A percentile compares a stretch with the other conserved stretches of the same genome.
These are phyloP conservation scores for Eragrostis curvula DNA, from an alignment of 176 grass and related monocot genomes.

Conservation along the genomic window DNA sequence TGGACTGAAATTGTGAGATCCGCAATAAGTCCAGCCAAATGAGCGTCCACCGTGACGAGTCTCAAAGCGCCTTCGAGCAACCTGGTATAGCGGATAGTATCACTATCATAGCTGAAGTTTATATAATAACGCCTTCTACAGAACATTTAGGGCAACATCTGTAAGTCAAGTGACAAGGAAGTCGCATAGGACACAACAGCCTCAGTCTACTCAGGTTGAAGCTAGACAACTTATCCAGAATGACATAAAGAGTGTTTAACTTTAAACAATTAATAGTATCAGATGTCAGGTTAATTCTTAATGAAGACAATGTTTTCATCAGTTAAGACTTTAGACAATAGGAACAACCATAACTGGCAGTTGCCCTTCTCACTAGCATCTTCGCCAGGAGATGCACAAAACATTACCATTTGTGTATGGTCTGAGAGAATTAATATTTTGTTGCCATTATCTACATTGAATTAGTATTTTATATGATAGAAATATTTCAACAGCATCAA, in stretches of 20 bases:
- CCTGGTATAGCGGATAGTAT: conserved; percentile 47
- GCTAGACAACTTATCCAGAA: neutral
- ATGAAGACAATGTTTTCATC: neutral
- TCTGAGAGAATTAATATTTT: conserved; percentile 13
- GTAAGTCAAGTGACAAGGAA: neutral
- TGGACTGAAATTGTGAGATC: conserved; percentile 96
- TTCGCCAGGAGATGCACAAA: neutral
- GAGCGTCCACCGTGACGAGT: conserved; percentile 46
- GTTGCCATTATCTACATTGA: conserved; percentile 1
- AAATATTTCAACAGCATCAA: neutral
- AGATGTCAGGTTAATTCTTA: neutral
- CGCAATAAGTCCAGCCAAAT: conserved; percentile 90
- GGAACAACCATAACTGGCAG: neutral
- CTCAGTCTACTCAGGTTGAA: neutral
- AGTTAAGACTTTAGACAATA: neutral
- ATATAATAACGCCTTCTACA: neutral
- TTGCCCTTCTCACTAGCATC: neutral
- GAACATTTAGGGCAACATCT: conserved; percentile 22
- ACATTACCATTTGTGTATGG: neutral
- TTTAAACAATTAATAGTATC: neutral
- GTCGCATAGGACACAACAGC: neutral
- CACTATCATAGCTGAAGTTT: conserved; percentile 22
- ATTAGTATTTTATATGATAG: neutral
- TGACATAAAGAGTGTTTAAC: neutral
- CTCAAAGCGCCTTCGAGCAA: conserved; percentile 69